Base-by-base conservation (phyloP, 179 eudicot species). In the Spinacia oleracea region DNA sequence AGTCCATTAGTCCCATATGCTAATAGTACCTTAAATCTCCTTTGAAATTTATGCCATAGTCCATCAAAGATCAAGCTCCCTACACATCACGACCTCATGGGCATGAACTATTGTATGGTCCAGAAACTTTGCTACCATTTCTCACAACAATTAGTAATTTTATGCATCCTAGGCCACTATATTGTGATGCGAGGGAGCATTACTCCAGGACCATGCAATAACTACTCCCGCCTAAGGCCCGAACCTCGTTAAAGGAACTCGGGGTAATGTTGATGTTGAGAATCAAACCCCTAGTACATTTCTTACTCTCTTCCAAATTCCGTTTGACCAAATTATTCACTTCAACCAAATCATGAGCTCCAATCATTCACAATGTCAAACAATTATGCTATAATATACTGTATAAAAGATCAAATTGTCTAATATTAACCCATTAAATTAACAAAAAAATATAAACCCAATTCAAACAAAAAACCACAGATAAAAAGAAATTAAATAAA, bases 381-480 rank as follows among this genome's bases (percentile, higher is more conserved):
- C 73, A 18, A 29, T 29, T 29, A 50, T 71, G 59, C 74, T 2
- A 68, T 2, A 35, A 20, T 21, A 3, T 3, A 71, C 27, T 8
- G 48, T 2, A n/a, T 25, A 46, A 29, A 71, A 25, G 25, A 35
- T 50, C 42, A 50, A 77, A 77, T 43, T 73, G 3, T 53, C 38
- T 8, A 45, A 77, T 14, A 14, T 48, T 29, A 10, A n/a, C 18
- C 38, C 32, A 73, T 55, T 9, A 55, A 66, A 58, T 25, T 38
- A 38, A 38, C 40, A 38, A 38, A 2, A 58, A 2, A 10, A n/a
- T 9, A n/a, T 25, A 42, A 32, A 69, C 9, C 29, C 69, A 45
- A 73, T 46, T 70, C 60, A 75, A 69, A 79, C 9, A 76, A 45
- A 83, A 72, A n/a, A 35, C 55, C 65, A n/a, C 27, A 77, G 34